phyloP scores from a whole-genome alignment of 129 eudicot species.

The Helianthus tuberosus region DNA sequence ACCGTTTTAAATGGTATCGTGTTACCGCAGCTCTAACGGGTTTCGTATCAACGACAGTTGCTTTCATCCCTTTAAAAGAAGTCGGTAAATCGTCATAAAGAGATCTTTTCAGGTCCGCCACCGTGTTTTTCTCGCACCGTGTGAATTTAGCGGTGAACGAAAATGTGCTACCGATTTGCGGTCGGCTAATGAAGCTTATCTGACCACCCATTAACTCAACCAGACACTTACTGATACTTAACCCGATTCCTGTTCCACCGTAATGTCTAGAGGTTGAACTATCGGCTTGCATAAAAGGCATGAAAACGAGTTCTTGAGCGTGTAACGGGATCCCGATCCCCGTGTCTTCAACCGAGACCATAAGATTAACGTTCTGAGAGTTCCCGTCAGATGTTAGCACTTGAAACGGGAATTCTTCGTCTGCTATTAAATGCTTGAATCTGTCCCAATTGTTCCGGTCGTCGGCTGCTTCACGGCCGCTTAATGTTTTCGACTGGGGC shows the following conservation, averaged over 20 bases:
- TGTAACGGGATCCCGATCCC: constrained; percentile 83
- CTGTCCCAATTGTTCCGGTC: constrained; percentile 67
- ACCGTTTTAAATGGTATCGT: constrained; percentile 68
- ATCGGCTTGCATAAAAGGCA: constrained; percentile 89
- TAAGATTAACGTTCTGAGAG: constrained; percentile 49
- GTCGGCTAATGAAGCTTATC: constrained; percentile 67
- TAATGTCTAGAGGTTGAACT: constrained; percentile 84
- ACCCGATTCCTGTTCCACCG: constrained; percentile 90
- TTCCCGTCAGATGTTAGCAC: constrained; percentile 29
- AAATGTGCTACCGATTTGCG: constrained; percentile 78
- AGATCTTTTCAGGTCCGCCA: constrained; percentile 39
- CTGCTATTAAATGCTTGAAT: constrained; percentile 51
- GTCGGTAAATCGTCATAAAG: constrained; percentile 50
- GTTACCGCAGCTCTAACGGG: constrained; percentile 74
- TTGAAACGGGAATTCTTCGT: constrained; percentile 45
- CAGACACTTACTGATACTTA: constrained; percentile 83
- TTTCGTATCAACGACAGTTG: constrained; percentile 65
- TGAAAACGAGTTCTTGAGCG: constrained; percentile 74
- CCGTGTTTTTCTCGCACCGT: constrained; percentile 43
- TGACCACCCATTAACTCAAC: constrained; percentile 88
- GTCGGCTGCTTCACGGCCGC: constrained; percentile 79
- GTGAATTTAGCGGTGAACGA: constrained; percentile 62
- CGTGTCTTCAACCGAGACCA: constrained; percentile 83
- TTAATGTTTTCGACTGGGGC: constrained; percentile 54
- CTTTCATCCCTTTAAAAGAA: constrained; percentile 64